Conservation (phyloP, 345 rosid species). For the Balakata baccata region DNA sequence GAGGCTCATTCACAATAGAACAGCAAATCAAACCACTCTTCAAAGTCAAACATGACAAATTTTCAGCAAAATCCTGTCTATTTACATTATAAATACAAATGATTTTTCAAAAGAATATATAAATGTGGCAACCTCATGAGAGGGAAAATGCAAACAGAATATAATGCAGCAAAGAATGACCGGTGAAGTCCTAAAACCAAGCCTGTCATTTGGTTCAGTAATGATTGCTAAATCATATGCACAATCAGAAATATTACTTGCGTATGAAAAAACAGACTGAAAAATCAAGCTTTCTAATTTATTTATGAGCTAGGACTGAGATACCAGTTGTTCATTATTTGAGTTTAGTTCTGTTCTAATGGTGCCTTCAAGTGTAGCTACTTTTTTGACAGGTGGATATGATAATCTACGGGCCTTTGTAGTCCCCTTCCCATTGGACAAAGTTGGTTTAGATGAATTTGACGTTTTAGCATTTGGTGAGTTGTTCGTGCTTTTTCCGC, state of each 20-base stretch:
- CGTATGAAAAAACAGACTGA: not conserved
- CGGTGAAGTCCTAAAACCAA: not conserved
- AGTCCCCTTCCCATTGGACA: conserved; percentile 36
- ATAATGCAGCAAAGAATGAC: not conserved
- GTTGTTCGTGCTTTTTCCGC: conserved; percentile 27
- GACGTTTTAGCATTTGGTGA: conserved; percentile 54
- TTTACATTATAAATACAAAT: conserved; percentile 12
- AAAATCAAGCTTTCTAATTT: not conserved
- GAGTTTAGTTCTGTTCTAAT: conserved; percentile 22
- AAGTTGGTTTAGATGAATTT: conserved; percentile 41
- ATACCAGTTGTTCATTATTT: conserved; percentile 20
- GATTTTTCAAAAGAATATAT: not conserved
- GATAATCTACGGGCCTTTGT: conserved; percentile 61
- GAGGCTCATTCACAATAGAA: no score
- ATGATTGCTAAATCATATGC: not conserved
- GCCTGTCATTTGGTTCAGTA: conserved; percentile 1
- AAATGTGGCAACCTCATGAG: not conserved
- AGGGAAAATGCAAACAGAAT: not conserved
- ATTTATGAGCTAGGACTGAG: conserved; percentile 4
- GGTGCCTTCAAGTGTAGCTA: conserved; percentile 22
- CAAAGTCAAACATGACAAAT: no score
- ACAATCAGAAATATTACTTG: not conserved
- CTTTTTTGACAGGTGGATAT: conserved; percentile 56
- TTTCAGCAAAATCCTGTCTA: not conserved
- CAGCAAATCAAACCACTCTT: no score